Evolutionary conservation across 108 stramenopile species (phyloP).

Genomic region (Nannochloropsis oceanica): DNA sequence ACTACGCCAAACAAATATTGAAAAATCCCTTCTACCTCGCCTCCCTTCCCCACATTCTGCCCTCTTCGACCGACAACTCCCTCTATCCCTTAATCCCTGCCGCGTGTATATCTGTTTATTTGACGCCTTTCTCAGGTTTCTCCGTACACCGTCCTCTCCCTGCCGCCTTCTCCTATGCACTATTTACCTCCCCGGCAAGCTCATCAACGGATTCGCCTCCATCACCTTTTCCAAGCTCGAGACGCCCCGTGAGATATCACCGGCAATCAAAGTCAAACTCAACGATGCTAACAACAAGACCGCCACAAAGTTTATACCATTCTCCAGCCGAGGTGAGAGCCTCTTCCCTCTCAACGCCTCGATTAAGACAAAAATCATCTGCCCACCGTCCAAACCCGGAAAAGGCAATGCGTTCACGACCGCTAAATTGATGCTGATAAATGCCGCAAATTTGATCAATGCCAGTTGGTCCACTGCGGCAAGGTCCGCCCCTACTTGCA

Average conservation of each 20-base stretch:
- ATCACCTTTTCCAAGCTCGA: background rate
- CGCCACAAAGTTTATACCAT: background rate
- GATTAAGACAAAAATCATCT: constrained; percentile 9
- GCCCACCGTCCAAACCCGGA: constrained; percentile 18
- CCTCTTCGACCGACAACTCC: no score
- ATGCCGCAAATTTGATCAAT: constrained; percentile 18
- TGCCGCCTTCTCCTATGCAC: no score
- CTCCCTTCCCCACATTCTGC: no score
- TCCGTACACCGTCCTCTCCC: no score
- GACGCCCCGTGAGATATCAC: background rate
- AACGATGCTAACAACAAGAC: background rate
- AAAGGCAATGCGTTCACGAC: constrained; percentile 18
- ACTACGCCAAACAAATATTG: no score
- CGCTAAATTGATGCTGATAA: constrained; percentile 12
- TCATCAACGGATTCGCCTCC: background rate
- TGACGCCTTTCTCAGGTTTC: no score
- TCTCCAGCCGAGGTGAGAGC: background rate
- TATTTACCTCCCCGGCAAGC: no score
- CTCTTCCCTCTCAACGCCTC: background rate
- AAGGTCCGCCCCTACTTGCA: constrained; percentile 7
- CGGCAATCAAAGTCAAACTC: background rate
- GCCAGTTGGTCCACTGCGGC: constrained; percentile 1
- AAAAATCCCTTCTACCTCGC: no score
- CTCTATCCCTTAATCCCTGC: no score
- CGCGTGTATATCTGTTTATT: no score